Evolutionary conservation across 192 early-diverging fungal species (phyloP).

Genomic region (Haplosporangium gracile): DNA sequence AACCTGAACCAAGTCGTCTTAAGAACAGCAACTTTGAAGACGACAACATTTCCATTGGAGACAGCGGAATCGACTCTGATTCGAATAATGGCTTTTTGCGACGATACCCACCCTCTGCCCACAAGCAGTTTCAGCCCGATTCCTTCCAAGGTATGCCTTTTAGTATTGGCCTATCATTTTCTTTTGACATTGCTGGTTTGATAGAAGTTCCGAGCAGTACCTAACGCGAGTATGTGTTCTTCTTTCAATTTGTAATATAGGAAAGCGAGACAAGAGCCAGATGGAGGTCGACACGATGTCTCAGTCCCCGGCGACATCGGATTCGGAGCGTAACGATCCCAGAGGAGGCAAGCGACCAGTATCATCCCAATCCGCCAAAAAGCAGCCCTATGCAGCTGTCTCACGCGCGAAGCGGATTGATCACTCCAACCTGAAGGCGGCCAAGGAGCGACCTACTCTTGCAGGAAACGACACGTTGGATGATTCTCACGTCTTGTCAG

Average conservation of each 20-base stretch:
- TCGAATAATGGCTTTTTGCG: conserved; percentile 34
- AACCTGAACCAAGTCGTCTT: background rate
- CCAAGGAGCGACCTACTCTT: background rate
- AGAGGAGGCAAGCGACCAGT: background rate
- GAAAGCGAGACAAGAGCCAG: conserved; percentile 21
- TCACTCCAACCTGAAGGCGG: background rate
- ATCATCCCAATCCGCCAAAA: conserved; percentile 28
- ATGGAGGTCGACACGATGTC: conserved; percentile 9
- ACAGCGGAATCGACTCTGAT: conserved; percentile 56
- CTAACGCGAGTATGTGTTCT: background rate
- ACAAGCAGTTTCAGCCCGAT: conserved; percentile 8
- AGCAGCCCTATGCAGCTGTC: conserved; percentile 43
- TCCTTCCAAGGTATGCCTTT: conserved; percentile 17
- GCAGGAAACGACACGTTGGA: background rate
- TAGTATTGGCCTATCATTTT: background rate
- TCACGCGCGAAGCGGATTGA: conserved; percentile 43
- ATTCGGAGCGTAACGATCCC: conserved; percentile 26
- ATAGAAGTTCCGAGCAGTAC: background rate
- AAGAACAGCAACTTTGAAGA: conserved; percentile 22
- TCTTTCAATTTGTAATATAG: conserved; percentile 7
- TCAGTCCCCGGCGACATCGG: conserved; percentile 34
- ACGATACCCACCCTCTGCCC: conserved; percentile 9
- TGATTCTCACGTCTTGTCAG: conserved; percentile 20
- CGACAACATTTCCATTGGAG: conserved; percentile 49
- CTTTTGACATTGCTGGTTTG: background rate